Base-by-base conservation (phyloP, 108 stramenopile genomes). In the Skeletonema potamos region DNA sequence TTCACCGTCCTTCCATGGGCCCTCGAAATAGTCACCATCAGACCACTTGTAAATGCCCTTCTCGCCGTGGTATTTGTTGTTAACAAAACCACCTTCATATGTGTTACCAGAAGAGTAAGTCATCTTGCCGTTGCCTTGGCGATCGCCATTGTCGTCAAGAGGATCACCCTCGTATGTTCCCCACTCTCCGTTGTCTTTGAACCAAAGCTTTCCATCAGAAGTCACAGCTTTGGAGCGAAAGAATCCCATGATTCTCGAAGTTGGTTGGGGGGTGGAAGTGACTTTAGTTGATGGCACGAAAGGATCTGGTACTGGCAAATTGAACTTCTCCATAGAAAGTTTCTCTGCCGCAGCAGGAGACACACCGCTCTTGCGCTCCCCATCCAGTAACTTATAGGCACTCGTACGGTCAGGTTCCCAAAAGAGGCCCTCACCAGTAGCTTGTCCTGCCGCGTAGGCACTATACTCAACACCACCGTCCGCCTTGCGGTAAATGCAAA, bases 391-490 rank as follows among this genome's bases (percentile, higher is more conserved):
- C 22, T 64, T 63, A 27, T 60, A 39, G 10, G 72, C 62, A 27
- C 1, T 27, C 6, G 36, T 64, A 24, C 85, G 75, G 36, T 84
- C 83, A n/a, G 54, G 26, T 51, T 87, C 87, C 92, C 89, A 64
- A 28, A n/a, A 44, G 6, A 71, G 48, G 27, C 70, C 70, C 22
- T 62, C 29, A 4, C 70, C 70, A 34, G 41, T 71, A 4, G 41
- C 44, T 26, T 32, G 34, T 22, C 70, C 70, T 30, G 17, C 9
- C 3, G 29, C 61, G 29, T 71, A 71, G 15, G n/a, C 58, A 10
- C 58, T 60, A 20, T 71, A 71, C 7, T 29, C 51, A n/a, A 62
- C 48, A 6, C 36, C 20, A 6, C 61, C 70, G 32, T 71, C 70
- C 4, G 46, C 61, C 6, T 26, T 22, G 9, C 59, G 36, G 27